Conservation (phyloP, 768 basidiomycete genomes). For the Russula virescens region DNA sequence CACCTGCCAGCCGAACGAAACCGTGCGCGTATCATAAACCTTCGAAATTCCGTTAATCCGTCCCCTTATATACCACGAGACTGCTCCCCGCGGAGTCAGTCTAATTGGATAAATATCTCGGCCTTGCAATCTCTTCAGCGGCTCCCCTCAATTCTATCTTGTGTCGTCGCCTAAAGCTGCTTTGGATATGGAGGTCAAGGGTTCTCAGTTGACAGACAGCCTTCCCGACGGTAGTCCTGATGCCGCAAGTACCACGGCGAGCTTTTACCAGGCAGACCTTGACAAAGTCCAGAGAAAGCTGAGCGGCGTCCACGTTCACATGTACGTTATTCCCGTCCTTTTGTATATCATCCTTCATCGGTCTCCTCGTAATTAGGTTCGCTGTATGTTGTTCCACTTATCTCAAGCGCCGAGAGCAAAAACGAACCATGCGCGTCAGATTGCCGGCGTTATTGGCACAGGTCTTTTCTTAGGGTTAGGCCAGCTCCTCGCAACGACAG, state of each 20-base stretch:
- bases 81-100: background rate
- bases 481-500: constrained; percentile 27
- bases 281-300: constrained; percentile 20
- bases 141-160: background rate
- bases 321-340: constrained; percentile 4
- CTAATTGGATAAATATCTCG: background rate
- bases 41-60: background rate
- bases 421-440: background rate
- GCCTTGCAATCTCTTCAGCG: background rate
- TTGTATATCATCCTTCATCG: background rate
- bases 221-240: background rate
- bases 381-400: constrained; percentile 9
- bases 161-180: background rate
- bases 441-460: constrained; percentile 31
- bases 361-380: constrained; percentile 9
- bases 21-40: background rate
- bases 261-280: constrained; percentile 15
- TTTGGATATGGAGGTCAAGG: background rate
- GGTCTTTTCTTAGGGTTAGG: constrained; percentile 33
- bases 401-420: background rate
- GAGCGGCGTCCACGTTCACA: constrained; percentile 20
- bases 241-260: background rate
- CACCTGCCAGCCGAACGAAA: no score
- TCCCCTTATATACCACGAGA: background rate
- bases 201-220: background rate